Conservation (phyloP, 164 flowering plant species). For the Stephania yunnanensis region DNA sequence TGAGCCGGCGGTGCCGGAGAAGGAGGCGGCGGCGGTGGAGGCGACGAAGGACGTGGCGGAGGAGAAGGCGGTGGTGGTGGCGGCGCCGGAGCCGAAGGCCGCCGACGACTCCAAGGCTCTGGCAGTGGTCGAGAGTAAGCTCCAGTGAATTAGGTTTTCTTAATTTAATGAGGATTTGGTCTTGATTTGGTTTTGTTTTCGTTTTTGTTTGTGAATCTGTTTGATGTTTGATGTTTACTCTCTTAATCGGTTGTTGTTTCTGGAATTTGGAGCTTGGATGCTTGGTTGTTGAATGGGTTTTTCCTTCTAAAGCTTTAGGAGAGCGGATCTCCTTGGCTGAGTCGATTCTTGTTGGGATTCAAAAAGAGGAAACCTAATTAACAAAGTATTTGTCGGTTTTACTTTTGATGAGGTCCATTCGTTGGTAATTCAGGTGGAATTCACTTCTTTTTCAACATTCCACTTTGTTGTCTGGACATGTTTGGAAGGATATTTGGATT, state of each 20-base stretch:
- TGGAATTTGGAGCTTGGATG: neutral
- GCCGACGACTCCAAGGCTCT: conserved; percentile 53
- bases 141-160: neutral
- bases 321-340: neutral
- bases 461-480: neutral
- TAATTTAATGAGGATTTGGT: neutral
- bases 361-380: no score
- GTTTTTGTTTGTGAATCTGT: neutral
- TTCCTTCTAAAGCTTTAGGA: neutral
- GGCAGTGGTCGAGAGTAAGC: conserved; percentile 32
- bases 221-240: neutral
- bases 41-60: conserved; percentile 25
- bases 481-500: neutral
- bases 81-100: conserved; percentile 25
- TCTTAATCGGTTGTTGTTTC: neutral
- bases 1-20: neutral
- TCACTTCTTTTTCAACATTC: neutral
- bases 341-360: neutral
- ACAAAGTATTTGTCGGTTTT: no score
- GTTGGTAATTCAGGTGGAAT: neutral
- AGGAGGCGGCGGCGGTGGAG: conserved; percentile 10
- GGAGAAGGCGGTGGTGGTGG: conserved; percentile 35
- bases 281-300: neutral
- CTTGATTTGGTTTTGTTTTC: neutral
- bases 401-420: neutral